Percentiles rank a stretch among this genome's conserved stretches.
Conservation (phyloP, 371 early-diverging fungal species). For the Mucor indicus region DNA sequence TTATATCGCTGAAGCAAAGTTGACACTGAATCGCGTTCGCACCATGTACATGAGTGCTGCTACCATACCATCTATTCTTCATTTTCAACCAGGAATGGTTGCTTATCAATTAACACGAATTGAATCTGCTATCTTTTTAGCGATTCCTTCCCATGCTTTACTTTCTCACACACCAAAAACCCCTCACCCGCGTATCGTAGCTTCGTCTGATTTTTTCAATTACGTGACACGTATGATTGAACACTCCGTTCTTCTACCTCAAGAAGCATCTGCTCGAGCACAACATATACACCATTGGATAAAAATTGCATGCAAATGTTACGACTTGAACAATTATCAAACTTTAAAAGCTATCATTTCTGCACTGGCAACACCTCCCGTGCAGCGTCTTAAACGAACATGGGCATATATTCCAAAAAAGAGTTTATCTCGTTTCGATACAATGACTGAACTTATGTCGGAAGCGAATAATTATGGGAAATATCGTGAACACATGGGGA, state of each 20-base stretch:
- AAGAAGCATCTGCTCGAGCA: slow-evolving; percentile 62
- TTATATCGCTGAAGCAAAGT: slow-evolving; percentile 45
- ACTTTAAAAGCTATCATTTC: slow-evolving; percentile 72
- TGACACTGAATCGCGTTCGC: slow-evolving; percentile 55
- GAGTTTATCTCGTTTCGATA: slow-evolving; percentile 56
- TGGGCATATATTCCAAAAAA: slow-evolving; percentile 78
- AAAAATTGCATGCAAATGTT: slow-evolving; percentile 64
- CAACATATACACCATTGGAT: slow-evolving; percentile 72
- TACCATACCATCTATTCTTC: slow-evolving; percentile 60
- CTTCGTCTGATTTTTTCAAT: slow-evolving; percentile 82
- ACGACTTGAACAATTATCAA: slow-evolving; percentile 71
- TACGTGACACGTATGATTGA: slow-evolving; percentile 77
- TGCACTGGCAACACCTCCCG: slow-evolving; percentile 73
- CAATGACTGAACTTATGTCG: slow-evolving; percentile 61
- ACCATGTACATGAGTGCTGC: slow-evolving; percentile 57
- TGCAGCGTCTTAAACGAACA: slow-evolving; percentile 71
- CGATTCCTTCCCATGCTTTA: slow-evolving; percentile 65
- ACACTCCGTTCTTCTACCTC: slow-evolving; percentile 62
- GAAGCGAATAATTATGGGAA: slow-evolving; percentile 71
- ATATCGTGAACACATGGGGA: slow-evolving; percentile 68
- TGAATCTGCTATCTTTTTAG: slow-evolving; percentile 67
- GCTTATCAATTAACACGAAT: slow-evolving; percentile 75
- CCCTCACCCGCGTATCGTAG: slow-evolving; percentile 68
- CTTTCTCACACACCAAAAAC: slow-evolving; percentile 65
- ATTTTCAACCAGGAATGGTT: slow-evolving; percentile 64